Evolutionary conservation across 345 rosid genomes (phyloP), one percentile per base, ranked within the genome.

Genomic region (Passiflora organensis): DNA sequence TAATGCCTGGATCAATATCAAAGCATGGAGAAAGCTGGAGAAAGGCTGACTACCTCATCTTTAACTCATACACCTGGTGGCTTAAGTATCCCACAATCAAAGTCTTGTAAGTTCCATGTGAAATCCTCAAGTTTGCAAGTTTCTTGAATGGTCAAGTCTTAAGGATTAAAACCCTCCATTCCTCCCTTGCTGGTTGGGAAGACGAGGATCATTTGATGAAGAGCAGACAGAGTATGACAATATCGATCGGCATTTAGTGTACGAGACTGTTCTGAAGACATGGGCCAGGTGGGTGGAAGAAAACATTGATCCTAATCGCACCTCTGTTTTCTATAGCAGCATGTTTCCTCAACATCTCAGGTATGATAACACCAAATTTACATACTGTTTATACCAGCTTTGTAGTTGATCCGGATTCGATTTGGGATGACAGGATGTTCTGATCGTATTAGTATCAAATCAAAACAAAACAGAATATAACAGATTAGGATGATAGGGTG

Each of bases 241-340:
- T 49, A 17, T 77, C 32, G 78, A 72, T 24, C 59, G 70, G 14
- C 38, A 59, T 14, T 48, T 71, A 6, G 81, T 78, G 38, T 77
- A 77, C 43, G 66, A 64, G 28, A 54, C 70, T 3, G 65, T 65
- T 19, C 43, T 77, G 52, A 72, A 53, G 64, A 77, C 81, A 17
- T 77, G 81, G 81, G 81, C 78, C 13, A 77, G 69, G 11, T 73
- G 81, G 81, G 24, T 69, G 5, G 78, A 77, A 65, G 56, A 70
- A 10, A 56, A 63, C 11, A 19, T 77, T 46, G 58, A 77, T 53
- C 65, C 78, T 3, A 77, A 73, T 60, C 62, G 39, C 10, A 73
- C 76, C 18, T 63, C 71, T 1, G 68, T 77, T 49, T 77, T 77
- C 78, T 77, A 72, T 56, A 70, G 73, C 12, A 77, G 73, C 1